These are phyloP conservation scores for Ascochyta fabae DNA, from an alignment of 2,329 filamentous ascomycete genomes.

Conservation along the genomic window DNA sequence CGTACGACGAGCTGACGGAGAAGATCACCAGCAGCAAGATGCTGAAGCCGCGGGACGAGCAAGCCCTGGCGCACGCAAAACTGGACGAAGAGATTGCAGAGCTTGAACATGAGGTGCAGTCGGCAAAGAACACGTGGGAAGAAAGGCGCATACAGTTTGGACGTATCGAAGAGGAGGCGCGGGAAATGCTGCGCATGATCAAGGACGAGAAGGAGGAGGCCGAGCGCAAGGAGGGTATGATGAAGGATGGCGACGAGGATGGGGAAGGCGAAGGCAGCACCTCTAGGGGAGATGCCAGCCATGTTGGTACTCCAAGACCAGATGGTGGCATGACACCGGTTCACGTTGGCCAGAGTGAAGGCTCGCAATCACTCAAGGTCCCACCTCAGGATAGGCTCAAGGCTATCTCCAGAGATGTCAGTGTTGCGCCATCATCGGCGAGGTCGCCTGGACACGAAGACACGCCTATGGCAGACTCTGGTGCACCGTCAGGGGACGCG, in stretches of 20 bases:
- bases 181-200: constrained; percentile 82
- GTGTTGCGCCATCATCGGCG: constrained; percentile 36
- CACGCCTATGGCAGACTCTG: constrained; percentile 40
- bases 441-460: constrained; percentile 36
- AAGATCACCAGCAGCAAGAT: constrained; percentile 83
- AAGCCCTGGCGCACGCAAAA: constrained; percentile 77
- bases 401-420: constrained; percentile 38
- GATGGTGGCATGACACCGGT: constrained; percentile 52
- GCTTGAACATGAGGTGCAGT: constrained; percentile 80
- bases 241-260: constrained; percentile 51
- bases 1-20: constrained; percentile 86
- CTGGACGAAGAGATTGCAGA: constrained; percentile 88
- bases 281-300: constrained; percentile 48
- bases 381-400: constrained; percentile 43
- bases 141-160: constrained; percentile 88
- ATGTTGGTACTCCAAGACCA: constrained; percentile 54
- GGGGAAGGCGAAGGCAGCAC: constrained; percentile 50
- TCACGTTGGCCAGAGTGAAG: constrained; percentile 43
- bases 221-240: constrained; percentile 77
- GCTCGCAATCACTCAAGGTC: constrained; percentile 34
- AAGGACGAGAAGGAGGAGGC: constrained; percentile 96
- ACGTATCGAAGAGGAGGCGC: constrained; percentile 88
- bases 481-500: constrained; percentile 27
- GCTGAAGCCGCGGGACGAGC: constrained; percentile 83
- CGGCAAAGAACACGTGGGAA: constrained; percentile 82